Percentiles rank a stretch among this genome's conserved stretches.
These are phyloP conservation scores for Sanguinoderma infundibulare DNA, from an alignment of 1,284 basidiomycete genomes.

Conservation along the genomic window DNA sequence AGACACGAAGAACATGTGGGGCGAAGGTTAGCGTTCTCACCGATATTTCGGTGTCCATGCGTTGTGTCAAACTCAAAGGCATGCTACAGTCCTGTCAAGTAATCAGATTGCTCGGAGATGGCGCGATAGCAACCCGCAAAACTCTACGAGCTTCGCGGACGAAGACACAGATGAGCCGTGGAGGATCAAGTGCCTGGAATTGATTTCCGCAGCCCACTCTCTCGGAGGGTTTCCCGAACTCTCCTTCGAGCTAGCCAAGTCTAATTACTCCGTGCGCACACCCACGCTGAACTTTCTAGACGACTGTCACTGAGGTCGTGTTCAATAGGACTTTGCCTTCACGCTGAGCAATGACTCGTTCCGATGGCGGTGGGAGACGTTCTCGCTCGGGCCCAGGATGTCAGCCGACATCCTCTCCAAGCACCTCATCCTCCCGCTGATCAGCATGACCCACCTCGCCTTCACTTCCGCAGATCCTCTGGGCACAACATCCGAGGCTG, in stretches of 20 bases:
- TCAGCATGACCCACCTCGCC: constrained; percentile 68
- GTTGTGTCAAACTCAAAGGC: not conserved
- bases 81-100: constrained; percentile 55
- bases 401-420: constrained; percentile 75
- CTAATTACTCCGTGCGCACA: constrained; percentile 59
- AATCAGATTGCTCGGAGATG: constrained; percentile 70
- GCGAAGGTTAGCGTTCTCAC: constrained; percentile 56
- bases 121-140: constrained; percentile 54
- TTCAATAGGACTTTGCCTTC: constrained; percentile 64
- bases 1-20: constrained; percentile 75
- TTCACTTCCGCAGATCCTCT: constrained; percentile 64
- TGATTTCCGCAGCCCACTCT: constrained; percentile 60
- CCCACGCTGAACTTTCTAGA: not conserved
- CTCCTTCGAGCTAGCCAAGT: constrained; percentile 60
- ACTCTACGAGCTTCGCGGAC: not conserved
- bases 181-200: constrained; percentile 54
- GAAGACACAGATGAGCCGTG: constrained; percentile 57
- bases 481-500: constrained; percentile 53
- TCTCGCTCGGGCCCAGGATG: constrained; percentile 59
- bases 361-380: constrained; percentile 80
- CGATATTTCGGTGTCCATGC: not conserved
- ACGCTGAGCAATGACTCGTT: constrained; percentile 60
- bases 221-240: constrained; percentile 58
- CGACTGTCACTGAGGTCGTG: constrained; percentile 11
- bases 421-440: constrained; percentile 75